Base-by-base conservation (phyloP, 164 flowering plant species). In the Magnolia sinica region DNA sequence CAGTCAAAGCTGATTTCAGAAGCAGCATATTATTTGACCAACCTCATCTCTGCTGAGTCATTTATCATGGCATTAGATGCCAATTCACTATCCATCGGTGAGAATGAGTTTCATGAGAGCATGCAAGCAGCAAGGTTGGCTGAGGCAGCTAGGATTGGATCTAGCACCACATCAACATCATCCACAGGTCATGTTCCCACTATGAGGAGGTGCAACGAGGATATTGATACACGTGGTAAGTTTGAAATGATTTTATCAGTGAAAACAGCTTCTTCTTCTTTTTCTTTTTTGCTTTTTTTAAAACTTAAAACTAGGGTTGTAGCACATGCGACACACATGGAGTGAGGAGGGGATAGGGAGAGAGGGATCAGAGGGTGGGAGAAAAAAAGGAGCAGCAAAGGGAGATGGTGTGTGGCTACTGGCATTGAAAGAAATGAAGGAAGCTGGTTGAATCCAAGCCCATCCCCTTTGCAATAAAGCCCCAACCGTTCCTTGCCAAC, bases 21-120 rank as follows among this genome's bases (percentile, higher is more conserved):
- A 84, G 86, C 82, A 52, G 88, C 85, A 71, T 89, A 86, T 79
- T 89, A 80, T 70, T 79, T 87, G 76, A 87, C 89, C 37, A 89
- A 85, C 75, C 82, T 87, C 18, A 64, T 85, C 37, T 87, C 91
- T 45, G 86, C 84, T 19, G 84, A 86, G 82, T 77, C 87, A n/a
- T 86, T 87, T 78, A 79, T 88, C 63, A 27, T 64, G 49, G 84
- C 82, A 61, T 73, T 87, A 71, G 83, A 80, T 81, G 84, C 87
- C 4, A 86, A 84, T 37, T 86, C 89, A 50, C 86, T 87, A 18
- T 86, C 89, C 23, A 89, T 87, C 61, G 86, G 84, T 77, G 87
- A 83, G 70, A 72, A 64, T n/a, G 85, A 87, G 66, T 89, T 87
- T 63, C 81, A 87, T 73, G 80, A 82, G 68, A 71, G 82, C 72